Evolutionary conservation across 2,329 filamentous ascomycete genomes (phyloP).

Genomic region (Aspergillus flavus): DNA sequence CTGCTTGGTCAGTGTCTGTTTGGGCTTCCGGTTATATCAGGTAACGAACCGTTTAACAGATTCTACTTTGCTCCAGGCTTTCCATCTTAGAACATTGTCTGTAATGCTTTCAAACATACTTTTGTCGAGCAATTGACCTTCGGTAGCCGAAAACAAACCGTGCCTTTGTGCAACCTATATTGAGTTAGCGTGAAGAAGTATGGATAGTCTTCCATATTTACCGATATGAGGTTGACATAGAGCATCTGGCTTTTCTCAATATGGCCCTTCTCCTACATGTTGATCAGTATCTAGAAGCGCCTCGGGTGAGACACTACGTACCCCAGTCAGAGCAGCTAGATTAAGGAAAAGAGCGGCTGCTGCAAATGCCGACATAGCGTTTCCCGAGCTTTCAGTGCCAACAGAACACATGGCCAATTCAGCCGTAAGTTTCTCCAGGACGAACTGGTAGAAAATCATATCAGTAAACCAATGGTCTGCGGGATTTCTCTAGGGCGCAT

Average conservation of each 20-base stretch:
- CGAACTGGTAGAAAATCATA: slow-evolving; percentile 18
- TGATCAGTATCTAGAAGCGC: slow-evolving; percentile 11
- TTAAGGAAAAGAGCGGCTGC: slow-evolving; percentile 53
- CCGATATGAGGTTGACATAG: slow-evolving; percentile 53
- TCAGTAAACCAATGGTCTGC: slow-evolving; percentile 6
- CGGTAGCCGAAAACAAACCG: slow-evolving; percentile 53
- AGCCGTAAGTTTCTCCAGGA: slow-evolving; percentile 43
- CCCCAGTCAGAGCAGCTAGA: slow-evolving; percentile 52
- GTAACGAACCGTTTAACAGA: slow-evolving; percentile 48
- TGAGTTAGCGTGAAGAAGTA: background rate
- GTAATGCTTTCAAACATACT: slow-evolving; percentile 46
- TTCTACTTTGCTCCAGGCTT: slow-evolving; percentile 56
- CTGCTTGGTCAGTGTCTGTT: slow-evolving; percentile 22
- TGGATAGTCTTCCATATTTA: slow-evolving; percentile 19
- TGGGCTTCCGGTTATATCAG: background rate
- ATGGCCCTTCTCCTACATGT: slow-evolving; percentile 41
- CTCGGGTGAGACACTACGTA: slow-evolving; percentile 13
- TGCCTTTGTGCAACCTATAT: slow-evolving; percentile 50
- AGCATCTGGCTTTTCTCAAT: slow-evolving; percentile 55
- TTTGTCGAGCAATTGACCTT: slow-evolving; percentile 46
- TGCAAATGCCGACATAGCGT: slow-evolving; percentile 51
- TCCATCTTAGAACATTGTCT: slow-evolving; percentile 53
- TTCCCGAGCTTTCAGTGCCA: slow-evolving; percentile 42
- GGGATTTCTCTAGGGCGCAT: background rate
- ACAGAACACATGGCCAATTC: slow-evolving; percentile 49